Evolutionary conservation across 2,329 filamentous ascomycete genomes (phyloP), one percentile per base, ranked within the genome.

Genomic region (Colletotrichum viniferum): DNA sequence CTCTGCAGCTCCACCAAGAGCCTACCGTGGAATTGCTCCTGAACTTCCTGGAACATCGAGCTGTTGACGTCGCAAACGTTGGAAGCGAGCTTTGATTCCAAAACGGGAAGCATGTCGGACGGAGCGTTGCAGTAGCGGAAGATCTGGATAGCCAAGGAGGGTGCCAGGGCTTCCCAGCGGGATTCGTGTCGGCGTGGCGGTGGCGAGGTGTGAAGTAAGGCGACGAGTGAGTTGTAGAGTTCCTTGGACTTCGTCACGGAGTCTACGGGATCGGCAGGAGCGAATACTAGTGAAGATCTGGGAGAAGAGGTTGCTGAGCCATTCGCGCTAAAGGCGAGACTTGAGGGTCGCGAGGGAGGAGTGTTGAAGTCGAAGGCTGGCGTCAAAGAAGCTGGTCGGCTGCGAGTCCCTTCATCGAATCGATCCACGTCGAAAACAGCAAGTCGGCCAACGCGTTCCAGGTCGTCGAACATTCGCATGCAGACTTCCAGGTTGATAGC

Each of bases 401-500:
- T 77, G n/a, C 76, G 76, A 18, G 76, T 78, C 26, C 82, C 80
- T 3, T 84, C 82, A 28, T 85, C 80, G 69, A 80, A 65, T 38
- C 82, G 79, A 3, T 80, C 79, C 30, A 76, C n/a, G 78, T 72
- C 26, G 77, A 78, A 55, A 71, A 79, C 34, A 70, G 77, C 52
- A 10, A 84, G 80, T 56, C 85, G 84, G 60, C 86, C 85, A 18
- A 89, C 83, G 14, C 84, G 83, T 74, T 90, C 88, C 21, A 90
- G 81, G 12, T 88, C 86, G 72, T 92, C 90, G 77, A 88, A 92
- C 77, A 90, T 86, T 30, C 86, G 87, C 89, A 92, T 92, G 85
- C 91, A 93, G 18, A 93, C 87, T 74, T 93, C 90, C 14, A 93
- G 81, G 80, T 92, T 92, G 79, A 93, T 89, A 69, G 89, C 87